Conservation (phyloP, 176 grass and related monocot species). For the Alloteropsis semialata region DNA sequence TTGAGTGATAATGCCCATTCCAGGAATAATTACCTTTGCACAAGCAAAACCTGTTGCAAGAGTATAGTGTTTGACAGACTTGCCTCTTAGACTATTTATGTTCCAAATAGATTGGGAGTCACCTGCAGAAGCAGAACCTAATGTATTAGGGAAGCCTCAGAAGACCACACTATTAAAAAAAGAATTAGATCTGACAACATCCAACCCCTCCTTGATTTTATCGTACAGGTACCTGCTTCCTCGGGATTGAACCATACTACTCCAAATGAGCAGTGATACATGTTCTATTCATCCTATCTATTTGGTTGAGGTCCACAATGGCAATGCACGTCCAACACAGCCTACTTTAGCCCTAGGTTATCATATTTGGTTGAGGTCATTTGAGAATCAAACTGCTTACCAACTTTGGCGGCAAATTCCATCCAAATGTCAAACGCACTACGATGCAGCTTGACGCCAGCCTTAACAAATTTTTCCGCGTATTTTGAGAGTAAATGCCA, state of each 20-base stretch:
- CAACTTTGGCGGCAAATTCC: constrained; percentile 88
- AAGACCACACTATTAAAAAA: not conserved
- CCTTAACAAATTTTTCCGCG: constrained; percentile 65
- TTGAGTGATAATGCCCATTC: not conserved
- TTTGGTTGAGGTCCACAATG: not conserved
- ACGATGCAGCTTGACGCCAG: constrained; percentile 72
- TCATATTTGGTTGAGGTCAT: not conserved
- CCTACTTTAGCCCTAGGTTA: not conserved
- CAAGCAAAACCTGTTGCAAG: constrained; percentile 79
- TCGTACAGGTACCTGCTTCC: not conserved
- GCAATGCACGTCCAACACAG: constrained; percentile 9
- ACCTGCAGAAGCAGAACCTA: constrained; percentile 54
- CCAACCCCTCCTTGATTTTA: not conserved
- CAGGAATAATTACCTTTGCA: constrained; percentile 66
- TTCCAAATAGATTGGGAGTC: constrained; percentile 87
- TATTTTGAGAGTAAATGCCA: constrained; percentile 82
- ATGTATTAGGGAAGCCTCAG: constrained; percentile 22
- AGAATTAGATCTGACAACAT: not conserved
- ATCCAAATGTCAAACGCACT: constrained; percentile 91
- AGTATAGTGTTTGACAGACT: constrained; percentile 57
- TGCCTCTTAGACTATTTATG: constrained; percentile 83
- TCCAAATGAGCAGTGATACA: not conserved
- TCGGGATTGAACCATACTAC: not conserved
- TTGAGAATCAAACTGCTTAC: constrained; percentile 43
- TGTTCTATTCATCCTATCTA: not conserved